A percentile compares a stretch with the other conserved stretches of the same genome.
Conservation (phyloP, 108 stramenopile species). For the Seminavis robusta region DNA sequence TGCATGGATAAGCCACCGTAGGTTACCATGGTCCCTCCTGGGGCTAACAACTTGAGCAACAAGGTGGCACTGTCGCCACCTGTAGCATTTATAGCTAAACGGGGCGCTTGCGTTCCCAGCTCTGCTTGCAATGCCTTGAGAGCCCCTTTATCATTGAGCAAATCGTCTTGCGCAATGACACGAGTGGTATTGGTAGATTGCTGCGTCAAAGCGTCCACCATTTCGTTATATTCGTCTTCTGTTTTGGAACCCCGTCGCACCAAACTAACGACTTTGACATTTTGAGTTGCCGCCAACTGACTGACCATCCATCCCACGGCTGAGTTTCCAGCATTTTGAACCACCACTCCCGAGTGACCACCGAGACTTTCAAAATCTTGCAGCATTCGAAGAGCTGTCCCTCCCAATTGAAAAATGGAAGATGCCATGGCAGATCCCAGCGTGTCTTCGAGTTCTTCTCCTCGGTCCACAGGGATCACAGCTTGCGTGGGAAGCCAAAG, state of each 20-base stretch:
- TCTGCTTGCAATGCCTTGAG: constrained; percentile 8
- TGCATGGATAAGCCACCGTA: constrained; percentile 56
- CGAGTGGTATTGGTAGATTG: constrained; percentile 21
- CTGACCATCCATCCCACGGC: constrained; percentile 45
- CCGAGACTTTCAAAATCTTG: constrained; percentile 10
- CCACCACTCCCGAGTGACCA: neutral
- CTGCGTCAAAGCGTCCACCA: constrained; percentile 16
- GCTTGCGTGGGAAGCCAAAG: constrained; percentile 17
- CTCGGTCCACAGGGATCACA: constrained; percentile 14
- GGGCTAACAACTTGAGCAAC: constrained; percentile 20
- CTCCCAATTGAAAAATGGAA: constrained; percentile 37
- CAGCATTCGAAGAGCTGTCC: constrained; percentile 45
- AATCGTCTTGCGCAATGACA: constrained; percentile 36
- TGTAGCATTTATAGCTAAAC: constrained; percentile 43
- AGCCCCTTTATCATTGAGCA: constrained; percentile 7
- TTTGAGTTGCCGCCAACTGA: constrained; percentile 22
- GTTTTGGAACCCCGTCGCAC: constrained; percentile 29
- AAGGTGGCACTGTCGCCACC: constrained; percentile 34
- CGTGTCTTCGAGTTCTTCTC: constrained; percentile 1
- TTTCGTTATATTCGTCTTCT: constrained; percentile 13
- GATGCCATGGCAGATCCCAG: constrained; percentile 22
- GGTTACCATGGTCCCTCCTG: constrained; percentile 36
- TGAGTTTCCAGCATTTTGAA: constrained; percentile 61
- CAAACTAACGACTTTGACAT: constrained; percentile 22
- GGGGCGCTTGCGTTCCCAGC: constrained; percentile 1